Percentiles rank a stretch among this genome's conserved stretches.
These are phyloP conservation scores for Curvularia sp. DNA, from an alignment of 2,329 filamentous ascomycete species.

Conservation along the genomic window DNA sequence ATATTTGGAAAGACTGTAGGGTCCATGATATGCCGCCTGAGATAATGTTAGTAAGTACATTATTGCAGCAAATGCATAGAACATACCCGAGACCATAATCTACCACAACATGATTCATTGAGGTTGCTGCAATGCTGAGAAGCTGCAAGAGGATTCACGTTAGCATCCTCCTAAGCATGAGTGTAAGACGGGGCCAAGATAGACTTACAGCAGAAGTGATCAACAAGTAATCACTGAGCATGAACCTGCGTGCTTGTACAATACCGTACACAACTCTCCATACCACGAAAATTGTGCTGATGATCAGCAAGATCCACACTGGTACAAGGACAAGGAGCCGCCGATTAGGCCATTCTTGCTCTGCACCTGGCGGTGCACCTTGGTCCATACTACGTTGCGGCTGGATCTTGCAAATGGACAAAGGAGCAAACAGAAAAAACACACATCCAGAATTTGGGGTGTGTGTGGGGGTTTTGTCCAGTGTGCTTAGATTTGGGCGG, in stretches of 20 bases:
- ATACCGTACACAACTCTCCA: constrained; percentile 36
- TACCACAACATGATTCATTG: constrained; percentile 21
- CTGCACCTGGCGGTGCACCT: not conserved
- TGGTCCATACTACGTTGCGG: constrained; percentile 20
- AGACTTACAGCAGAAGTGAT: constrained; percentile 36
- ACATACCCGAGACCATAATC: constrained; percentile 60
- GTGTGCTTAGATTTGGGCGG: not conserved
- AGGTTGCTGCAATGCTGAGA: constrained; percentile 28
- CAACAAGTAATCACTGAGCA: constrained; percentile 36
- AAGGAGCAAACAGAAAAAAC: constrained; percentile 6
- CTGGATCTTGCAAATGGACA: not conserved
- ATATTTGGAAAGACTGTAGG: constrained; percentile 28
- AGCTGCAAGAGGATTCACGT: constrained; percentile 15
- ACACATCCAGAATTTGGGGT: constrained; percentile 5
- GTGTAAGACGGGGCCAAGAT: constrained; percentile 1
- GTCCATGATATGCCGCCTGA: constrained; percentile 34
- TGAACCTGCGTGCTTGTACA: constrained; percentile 28
- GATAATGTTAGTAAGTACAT: constrained; percentile 5
- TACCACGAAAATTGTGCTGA: constrained; percentile 32
- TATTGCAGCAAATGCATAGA: not conserved
- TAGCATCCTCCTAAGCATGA: constrained; percentile 7
- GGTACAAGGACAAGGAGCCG: constrained; percentile 32
- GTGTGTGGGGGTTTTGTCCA: constrained; percentile 9
- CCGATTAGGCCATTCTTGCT: constrained; percentile 35
- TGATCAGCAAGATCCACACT: constrained; percentile 26